Conservation (phyloP, 345 rosid genomes). For the Euphorbia pulcherrima region DNA sequence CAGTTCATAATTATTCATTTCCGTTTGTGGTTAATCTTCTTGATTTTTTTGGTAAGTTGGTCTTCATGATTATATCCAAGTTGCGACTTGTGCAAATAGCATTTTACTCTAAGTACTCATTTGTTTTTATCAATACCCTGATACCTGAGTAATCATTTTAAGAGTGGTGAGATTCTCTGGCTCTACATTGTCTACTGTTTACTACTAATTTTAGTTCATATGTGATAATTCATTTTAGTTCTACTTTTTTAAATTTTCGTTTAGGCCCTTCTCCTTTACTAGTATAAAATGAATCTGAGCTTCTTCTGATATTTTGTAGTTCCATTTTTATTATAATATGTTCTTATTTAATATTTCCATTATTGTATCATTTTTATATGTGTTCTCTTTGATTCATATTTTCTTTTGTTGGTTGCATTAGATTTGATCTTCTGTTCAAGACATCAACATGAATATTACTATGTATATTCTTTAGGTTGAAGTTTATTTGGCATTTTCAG, state of each 20-base stretch:
- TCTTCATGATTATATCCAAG: no score
- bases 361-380: neutral
- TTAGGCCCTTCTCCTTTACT: neutral
- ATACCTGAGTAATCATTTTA: no score
- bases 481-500: constrained; percentile 91
- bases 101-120: no score
- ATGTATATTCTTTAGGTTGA: constrained; percentile 54
- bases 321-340: neutral
- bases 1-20: neutral
- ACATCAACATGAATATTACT: neutral
- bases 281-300: no score
- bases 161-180: no score
- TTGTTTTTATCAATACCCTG: no score
- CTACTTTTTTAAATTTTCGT: neutral
- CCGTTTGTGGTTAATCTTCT: no score
- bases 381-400: neutral
- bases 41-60: no score
- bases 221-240: neutral
- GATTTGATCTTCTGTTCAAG: neutral
- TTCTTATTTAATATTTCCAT: neutral
- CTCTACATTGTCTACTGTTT: no score
- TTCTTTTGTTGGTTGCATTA: neutral
- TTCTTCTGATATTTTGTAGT: neutral
- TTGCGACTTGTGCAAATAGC: no score
- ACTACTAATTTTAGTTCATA: no score